A percentile compares a stretch with the other conserved stretches of the same genome.
These are phyloP conservation scores for Canna indica DNA, from an alignment of 176 grass and related monocot genomes.

Conservation along the genomic window DNA sequence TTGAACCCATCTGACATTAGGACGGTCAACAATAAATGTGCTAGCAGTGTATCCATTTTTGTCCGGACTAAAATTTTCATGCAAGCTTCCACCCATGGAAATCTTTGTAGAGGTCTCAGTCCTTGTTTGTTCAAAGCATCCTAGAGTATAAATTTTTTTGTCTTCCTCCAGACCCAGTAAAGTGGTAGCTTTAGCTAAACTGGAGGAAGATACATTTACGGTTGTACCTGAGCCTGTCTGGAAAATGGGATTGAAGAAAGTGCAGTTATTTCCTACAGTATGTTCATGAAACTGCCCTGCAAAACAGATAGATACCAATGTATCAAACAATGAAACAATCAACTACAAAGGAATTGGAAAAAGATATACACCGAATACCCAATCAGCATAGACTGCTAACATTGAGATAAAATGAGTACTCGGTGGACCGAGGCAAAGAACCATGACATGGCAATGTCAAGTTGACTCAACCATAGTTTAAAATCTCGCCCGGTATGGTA, in stretches of 20 bases:
- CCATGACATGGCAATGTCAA: too few relatives aligned
- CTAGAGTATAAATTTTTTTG: slow-evolving; percentile 34
- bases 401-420: too few relatives aligned
- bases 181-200: slow-evolving; percentile 57
- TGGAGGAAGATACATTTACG: slow-evolving; percentile 60
- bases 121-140: slow-evolving; percentile 42
- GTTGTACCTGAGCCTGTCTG: slow-evolving; percentile 41
- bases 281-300: slow-evolving; percentile 26
- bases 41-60: neutral
- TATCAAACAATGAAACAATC: neutral
- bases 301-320: slow-evolving; percentile 17
- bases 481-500: too few relatives aligned
- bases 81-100: slow-evolving; percentile 25
- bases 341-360: neutral
- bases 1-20: neutral
- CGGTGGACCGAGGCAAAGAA: too few relatives aligned
- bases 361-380: too few relatives aligned
- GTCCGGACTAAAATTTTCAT: slow-evolving; percentile 13
- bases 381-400: too few relatives aligned
- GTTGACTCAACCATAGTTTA: too few relatives aligned
- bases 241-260: slow-evolving; percentile 38
- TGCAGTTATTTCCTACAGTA: slow-evolving; percentile 19
- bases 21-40: neutral
- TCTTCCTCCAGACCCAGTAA: slow-evolving; percentile 69
- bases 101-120: slow-evolving; percentile 38